Conservation (phyloP, 2,329 filamentous ascomycete species). For the Pseudocercospora vitis region DNA sequence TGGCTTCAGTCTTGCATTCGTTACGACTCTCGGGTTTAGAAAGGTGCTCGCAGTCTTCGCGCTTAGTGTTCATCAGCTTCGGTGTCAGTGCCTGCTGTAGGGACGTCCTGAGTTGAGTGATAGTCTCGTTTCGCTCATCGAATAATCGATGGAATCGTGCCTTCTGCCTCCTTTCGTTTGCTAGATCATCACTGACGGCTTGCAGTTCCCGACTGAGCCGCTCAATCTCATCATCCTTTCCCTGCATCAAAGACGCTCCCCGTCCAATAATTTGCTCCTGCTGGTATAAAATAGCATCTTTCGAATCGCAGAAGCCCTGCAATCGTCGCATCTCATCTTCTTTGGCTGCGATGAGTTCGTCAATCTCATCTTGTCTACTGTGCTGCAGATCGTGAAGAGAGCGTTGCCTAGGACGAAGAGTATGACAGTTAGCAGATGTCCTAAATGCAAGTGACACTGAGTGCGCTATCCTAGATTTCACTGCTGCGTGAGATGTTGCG, state of each 20-base stretch:
- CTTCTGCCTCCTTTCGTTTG: constrained; percentile 19
- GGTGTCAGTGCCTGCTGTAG: constrained; percentile 18
- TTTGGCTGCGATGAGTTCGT: constrained; percentile 15
- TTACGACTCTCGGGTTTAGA: not conserved
- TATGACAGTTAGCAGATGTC: too few species aligned
- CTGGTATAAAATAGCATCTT: constrained; percentile 27
- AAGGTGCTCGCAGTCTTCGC: not conserved
- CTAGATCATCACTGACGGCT: constrained; percentile 19
- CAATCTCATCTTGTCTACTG: constrained; percentile 19
- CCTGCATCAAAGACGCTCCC: constrained; percentile 26
- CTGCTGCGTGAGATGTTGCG: too few species aligned
- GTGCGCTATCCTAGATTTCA: too few species aligned
- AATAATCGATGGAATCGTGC: constrained; percentile 20
- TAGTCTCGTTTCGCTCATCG: constrained; percentile 23
- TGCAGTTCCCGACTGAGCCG: constrained; percentile 19
- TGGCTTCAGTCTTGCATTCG: not conserved
- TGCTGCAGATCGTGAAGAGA: constrained; percentile 11
- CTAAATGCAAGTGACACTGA: too few species aligned
- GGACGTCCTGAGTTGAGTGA: constrained; percentile 19
- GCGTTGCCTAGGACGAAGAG: too few species aligned
- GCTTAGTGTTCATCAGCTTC: not conserved
- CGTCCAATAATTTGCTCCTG: constrained; percentile 32
- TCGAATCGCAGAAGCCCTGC: constrained; percentile 30
- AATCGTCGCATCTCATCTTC: constrained; percentile 25
- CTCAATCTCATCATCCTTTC: constrained; percentile 29